These are phyloP conservation scores for Mycena alexandri DNA, from an alignment of 768 basidiomycete genomes.

Conservation along the genomic window DNA sequence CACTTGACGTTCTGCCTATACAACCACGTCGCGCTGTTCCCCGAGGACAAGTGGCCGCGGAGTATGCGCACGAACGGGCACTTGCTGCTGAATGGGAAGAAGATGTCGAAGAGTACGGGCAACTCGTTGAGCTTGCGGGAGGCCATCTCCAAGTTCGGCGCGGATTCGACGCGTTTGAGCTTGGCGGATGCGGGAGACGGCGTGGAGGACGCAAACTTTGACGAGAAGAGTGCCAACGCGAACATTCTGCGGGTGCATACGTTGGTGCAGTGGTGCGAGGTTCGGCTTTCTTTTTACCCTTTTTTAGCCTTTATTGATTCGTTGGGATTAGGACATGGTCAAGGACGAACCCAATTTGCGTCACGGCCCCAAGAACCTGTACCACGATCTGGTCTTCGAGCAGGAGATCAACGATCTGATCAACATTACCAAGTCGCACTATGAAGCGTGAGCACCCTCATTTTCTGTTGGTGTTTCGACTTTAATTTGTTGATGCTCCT, in stretches of 20 bases:
- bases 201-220: slow-evolving; percentile 98
- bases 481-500: slow-evolving; percentile 2
- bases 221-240: slow-evolving; percentile 97
- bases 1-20: slow-evolving; percentile 95
- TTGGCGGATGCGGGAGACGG: slow-evolving; percentile 98
- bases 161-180: slow-evolving; percentile 91
- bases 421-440: slow-evolving; percentile 83
- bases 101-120: slow-evolving; percentile 98
- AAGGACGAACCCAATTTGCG: slow-evolving; percentile 79
- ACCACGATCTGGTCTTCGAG: slow-evolving; percentile 92
- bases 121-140: slow-evolving; percentile 94
- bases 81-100: slow-evolving; percentile 96
- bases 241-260: slow-evolving; percentile 95
- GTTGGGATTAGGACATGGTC: slow-evolving; percentile 75
- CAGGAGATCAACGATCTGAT: slow-evolving; percentile 91
- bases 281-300: slow-evolving; percentile 47
- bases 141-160: slow-evolving; percentile 94
- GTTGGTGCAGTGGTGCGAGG: slow-evolving; percentile 92
- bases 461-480: background rate
- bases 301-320: background rate
- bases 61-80: slow-evolving; percentile 97
- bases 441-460: slow-evolving; percentile 73
- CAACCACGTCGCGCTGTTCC: slow-evolving; percentile 96
- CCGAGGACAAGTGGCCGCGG: slow-evolving; percentile 88
- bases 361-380: slow-evolving; percentile 75